Percentiles rank a stretch among this genome's conserved stretches.
phyloP scores from a whole-genome alignment of 139 green algal species.

The Chloropicon primus region DNA sequence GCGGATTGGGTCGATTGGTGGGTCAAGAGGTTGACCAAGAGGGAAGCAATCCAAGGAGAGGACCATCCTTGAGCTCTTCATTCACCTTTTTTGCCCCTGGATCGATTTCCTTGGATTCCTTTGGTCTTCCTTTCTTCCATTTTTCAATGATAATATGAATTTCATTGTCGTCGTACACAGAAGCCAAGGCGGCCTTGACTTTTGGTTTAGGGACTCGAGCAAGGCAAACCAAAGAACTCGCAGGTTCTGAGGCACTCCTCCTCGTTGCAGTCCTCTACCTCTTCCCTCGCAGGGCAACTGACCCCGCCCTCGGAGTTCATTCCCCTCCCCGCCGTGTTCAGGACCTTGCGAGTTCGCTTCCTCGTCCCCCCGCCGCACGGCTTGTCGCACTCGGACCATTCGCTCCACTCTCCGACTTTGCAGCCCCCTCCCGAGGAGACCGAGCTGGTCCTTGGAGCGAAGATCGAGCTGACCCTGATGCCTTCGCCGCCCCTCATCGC shows the following conservation, averaged over 20 bases:
- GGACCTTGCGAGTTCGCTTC: not conserved
- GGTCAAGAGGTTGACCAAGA: no score
- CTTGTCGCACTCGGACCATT: not conserved
- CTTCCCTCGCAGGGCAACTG: not conserved
- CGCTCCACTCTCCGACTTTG: not conserved
- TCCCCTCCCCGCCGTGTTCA: not conserved
- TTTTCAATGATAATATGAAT: no score
- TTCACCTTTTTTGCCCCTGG: no score
- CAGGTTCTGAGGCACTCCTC: not conserved
- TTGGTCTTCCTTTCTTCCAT: no score
- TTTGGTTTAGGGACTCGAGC: not conserved
- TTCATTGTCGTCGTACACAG: no score
- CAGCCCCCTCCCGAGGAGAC: not conserved
- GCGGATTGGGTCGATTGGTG: no score
- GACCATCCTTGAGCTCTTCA: no score
- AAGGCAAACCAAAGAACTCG: not conserved
- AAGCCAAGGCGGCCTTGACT: not conserved
- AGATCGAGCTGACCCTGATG: not conserved
- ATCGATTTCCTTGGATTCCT: no score
- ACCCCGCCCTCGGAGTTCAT: no score
- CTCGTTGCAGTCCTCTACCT: not conserved
- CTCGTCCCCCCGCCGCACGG: not conserved
- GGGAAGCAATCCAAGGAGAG: no score
- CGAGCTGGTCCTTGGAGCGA: not conserved
- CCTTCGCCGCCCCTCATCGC: not conserved